phyloP scores from a whole-genome alignment of 441 rosid genomes.

The Manihot esculenta region DNA sequence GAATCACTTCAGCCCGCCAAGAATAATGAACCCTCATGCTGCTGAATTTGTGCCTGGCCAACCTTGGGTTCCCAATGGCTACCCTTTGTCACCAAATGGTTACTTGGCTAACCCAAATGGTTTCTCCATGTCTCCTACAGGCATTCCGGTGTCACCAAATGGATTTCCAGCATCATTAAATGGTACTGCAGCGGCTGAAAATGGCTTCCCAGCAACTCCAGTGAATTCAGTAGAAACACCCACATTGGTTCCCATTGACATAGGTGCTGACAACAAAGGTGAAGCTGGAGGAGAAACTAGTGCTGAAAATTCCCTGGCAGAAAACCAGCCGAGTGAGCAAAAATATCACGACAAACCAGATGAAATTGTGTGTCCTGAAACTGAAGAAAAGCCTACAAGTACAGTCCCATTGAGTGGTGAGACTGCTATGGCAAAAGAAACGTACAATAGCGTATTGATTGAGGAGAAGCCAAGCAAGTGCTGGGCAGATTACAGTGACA shows the following conservation, averaged over 20 bases:
- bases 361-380: conserved; percentile 31
- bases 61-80: conserved; percentile 86
- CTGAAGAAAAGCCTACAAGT: conserved; percentile 35
- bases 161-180: conserved; percentile 45
- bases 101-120: conserved; percentile 55
- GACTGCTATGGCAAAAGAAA: conserved; percentile 35
- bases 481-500: conserved; percentile 88
- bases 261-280: conserved; percentile 39
- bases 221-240: conserved; percentile 43
- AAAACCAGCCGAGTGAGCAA: conserved; percentile 36
- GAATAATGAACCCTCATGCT: conserved; percentile 65
- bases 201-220: conserved; percentile 45
- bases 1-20: conserved; percentile 46
- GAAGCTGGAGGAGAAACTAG: conserved; percentile 41
- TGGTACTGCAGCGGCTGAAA: conserved; percentile 39
- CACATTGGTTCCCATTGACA: conserved; percentile 29
- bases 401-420: conserved; percentile 22
- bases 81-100: conserved; percentile 69
- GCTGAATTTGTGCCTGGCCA: conserved; percentile 69
- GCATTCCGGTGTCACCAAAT: conserved; percentile 46
- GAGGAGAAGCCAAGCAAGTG: conserved; percentile 56
- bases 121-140: conserved; percentile 43
- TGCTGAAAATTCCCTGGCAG: conserved; percentile 39
- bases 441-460: conserved; percentile 30
- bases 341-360: conserved; percentile 30